These are phyloP conservation scores for Diaporthe eres DNA, from an alignment of 2,329 filamentous ascomycete genomes.

Conservation along the genomic window DNA sequence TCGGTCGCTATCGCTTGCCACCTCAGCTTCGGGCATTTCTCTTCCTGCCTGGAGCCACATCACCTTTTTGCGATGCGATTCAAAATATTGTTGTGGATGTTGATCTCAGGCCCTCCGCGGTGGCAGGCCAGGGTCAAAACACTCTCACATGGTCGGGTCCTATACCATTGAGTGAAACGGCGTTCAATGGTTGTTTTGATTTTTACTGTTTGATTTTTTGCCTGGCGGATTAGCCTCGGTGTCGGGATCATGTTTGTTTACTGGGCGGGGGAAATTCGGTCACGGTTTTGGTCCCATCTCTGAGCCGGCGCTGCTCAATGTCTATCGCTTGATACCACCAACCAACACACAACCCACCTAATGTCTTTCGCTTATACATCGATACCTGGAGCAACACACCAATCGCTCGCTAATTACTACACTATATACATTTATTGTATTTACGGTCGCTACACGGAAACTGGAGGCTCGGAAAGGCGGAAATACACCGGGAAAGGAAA, in stretches of 20 bases:
- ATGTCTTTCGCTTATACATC: constrained; percentile 38
- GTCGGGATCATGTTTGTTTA: constrained; percentile 25
- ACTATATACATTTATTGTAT: constrained; percentile 32
- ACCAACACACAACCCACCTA: constrained; percentile 34
- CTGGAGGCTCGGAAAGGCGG: not conserved
- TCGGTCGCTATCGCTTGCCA: constrained; percentile 24
- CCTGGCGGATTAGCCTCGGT: constrained; percentile 26
- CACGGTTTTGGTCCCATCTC: constrained; percentile 33
- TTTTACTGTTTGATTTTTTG: not conserved
- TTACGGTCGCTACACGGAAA: constrained; percentile 38
- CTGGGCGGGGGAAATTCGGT: constrained; percentile 17
- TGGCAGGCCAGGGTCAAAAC: constrained; percentile 1
- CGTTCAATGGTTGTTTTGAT: not conserved
- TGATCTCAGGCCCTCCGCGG: not conserved
- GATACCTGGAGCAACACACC: constrained; percentile 36
- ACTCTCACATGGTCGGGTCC: not conserved
- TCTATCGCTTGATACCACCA: constrained; percentile 36
- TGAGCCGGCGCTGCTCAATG: constrained; percentile 35
- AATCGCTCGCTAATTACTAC: constrained; percentile 40
- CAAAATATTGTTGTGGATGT: not conserved
- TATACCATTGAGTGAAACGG: constrained; percentile 25
- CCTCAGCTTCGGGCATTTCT: not conserved
- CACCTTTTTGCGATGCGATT: constrained; percentile 10
- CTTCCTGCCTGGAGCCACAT: constrained; percentile 11
- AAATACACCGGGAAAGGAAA: constrained; percentile 20